Evolutionary conservation across 2,329 filamentous ascomycete genomes (phyloP), one percentile per base, ranked within the genome.

Genomic region (Sclerotinia trifoliorum): DNA sequence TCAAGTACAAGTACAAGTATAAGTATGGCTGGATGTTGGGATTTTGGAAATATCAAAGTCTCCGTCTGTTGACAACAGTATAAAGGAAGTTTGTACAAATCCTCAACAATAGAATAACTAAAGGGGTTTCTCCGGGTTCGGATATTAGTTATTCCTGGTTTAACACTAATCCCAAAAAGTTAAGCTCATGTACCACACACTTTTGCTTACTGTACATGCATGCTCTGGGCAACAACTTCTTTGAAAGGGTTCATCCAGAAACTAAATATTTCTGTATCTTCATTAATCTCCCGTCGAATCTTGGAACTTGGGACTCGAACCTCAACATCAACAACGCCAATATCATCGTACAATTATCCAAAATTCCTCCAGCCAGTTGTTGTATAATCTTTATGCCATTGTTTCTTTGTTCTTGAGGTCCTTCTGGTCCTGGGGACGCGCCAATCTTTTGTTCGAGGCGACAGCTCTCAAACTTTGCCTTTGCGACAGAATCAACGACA

Each of bases 301-400:
- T 26, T 55, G 48, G 63, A 42, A 55, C 35, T 55, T 67, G 57
- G 63, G 49, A 39, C 56, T 55, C 35, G 39, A 68, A 15, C 58
- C 29, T 49, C 44, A 58, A 32, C 56, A 13, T 24, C 32, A 29
- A 54, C 49, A 46, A 35, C 19, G 24, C 55, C 8, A 66, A 26
- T 44, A 61, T 10, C 35, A 35, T 65, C 24, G 21, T 61, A 42
- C 48, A n/a, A 56, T 11, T 61, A 29, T 32, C 49, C 11, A 32
- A 26, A 21, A n/a, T 21, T 5, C 39, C 39, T 46, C 48, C 48
- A 49, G 11, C 24, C 19, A 46, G 32, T 54, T 49, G 67, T 42
- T 60, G 54, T 61, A 64, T 46, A 39, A 67, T 48, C 68, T 72
- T 70, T 46, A 73, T 73, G 68, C 61, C 55, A 60, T 58, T 67